Conservation (phyloP, 352 stramenopile genomes). For the Pythium vanterpoolii region DNA sequence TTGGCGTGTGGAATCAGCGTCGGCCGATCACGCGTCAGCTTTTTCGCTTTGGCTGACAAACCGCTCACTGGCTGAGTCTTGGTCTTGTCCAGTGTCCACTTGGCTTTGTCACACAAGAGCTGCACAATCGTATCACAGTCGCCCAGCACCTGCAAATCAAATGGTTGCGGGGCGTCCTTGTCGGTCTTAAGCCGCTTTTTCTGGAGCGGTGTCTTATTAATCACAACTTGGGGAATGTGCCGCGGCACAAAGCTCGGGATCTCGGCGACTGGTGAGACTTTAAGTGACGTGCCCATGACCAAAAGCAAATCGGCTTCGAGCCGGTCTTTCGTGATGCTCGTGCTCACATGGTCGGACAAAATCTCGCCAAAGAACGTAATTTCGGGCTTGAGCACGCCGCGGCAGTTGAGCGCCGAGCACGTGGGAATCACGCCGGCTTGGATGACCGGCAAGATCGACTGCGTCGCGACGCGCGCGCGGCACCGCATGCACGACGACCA, state of each 20-base stretch:
- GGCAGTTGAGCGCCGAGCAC: slow-evolving; percentile 61
- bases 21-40: slow-evolving; percentile 4
- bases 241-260: slow-evolving; percentile 82
- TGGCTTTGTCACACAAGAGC: slow-evolving; percentile 56
- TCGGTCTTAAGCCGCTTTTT: slow-evolving; percentile 56
- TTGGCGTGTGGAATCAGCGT: slow-evolving; percentile 28
- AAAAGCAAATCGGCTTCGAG: slow-evolving; percentile 93
- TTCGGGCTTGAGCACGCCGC: slow-evolving; percentile 95
- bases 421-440: slow-evolving; percentile 74
- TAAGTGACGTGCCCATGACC: slow-evolving; percentile 97
- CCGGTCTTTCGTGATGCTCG: slow-evolving; percentile 63
- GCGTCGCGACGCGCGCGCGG: slow-evolving; percentile 47
- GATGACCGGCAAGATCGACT: slow-evolving; percentile 66
- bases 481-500: slow-evolving; percentile 91
- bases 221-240: slow-evolving; percentile 84
- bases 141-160: slow-evolving; percentile 79
- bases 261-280: slow-evolving; percentile 94
- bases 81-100: slow-evolving; percentile 35
- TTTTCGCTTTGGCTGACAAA: slow-evolving; percentile 6
- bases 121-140: slow-evolving; percentile 76
- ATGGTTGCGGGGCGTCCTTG: slow-evolving; percentile 46
- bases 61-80: neutral
- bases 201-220: slow-evolving; percentile 88
- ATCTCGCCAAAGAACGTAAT: slow-evolving; percentile 98
- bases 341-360: slow-evolving; percentile 86